Evolutionary conservation across 2,329 filamentous ascomycete genomes (phyloP), one percentile per base, ranked within the genome.

Genomic region (Xylaria polymorpha): DNA sequence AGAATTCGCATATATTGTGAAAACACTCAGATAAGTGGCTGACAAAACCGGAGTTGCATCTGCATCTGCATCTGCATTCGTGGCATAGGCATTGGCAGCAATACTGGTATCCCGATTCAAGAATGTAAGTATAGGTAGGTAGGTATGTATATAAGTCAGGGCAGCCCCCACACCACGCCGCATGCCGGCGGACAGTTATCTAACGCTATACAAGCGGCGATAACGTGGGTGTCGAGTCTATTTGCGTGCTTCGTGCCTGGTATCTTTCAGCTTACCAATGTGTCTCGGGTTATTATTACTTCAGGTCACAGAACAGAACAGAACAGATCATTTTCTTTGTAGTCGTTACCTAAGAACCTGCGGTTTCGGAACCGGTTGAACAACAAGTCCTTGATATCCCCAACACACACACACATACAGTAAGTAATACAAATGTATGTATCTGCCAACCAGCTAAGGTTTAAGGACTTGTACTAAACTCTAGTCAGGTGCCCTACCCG

Each of bases 311-410:
- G 8, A 18, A 29, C 25, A 29, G 25, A 4, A 37, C 29, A 20
- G 8, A 18, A 29, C 25, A 29, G 25, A 4, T 37, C 18, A 37
- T 55, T 37, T 9, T 48, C 41, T 57, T 57, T 57, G 61, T 64
- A 22, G 50, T n/a, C 29, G 43, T 63, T 64, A 64, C 61, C 53
- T 64, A 64, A 64, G 35, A 5, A 41, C 12, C 61, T 46, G 53
- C 61, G 61, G 51, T 43, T 64, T 58, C 61, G 61, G 61, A 58
- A 57, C 41, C 29, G 20, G 29, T n/a, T 44, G 56, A 32, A 59
- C 10, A 18, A 41, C 53, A 12, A 20, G 15, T 18, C 20, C 32
- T 57, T 57, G n/a, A 25, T 57, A 22, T 41, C 20, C 56, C 14
- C 41, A n/a, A 9, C n/a, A 39, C 55, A n/a, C n/a, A n/a, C n/a